phyloP scores from a whole-genome alignment of 306 rosid genomes.

The Elaeagnus macrophylla region DNA sequence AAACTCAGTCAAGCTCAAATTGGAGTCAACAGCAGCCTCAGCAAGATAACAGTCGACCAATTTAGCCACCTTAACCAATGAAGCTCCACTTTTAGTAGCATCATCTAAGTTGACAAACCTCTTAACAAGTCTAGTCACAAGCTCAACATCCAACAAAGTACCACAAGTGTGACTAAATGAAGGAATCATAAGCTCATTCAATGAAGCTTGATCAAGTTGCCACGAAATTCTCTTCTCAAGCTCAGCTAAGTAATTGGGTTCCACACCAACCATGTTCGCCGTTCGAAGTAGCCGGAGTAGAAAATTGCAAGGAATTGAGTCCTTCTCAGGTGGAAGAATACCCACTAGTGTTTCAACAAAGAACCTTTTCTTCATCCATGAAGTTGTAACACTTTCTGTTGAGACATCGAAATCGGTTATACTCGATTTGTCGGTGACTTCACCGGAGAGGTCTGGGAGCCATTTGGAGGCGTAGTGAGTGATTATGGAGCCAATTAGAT shows the following conservation, averaged over 20 bases:
- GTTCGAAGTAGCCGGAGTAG: constrained; percentile 71
- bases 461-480: constrained; percentile 88
- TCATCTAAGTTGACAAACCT: constrained; percentile 53
- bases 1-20: constrained; percentile 47
- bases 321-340: constrained; percentile 77
- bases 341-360: constrained; percentile 79
- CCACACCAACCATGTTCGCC: constrained; percentile 77
- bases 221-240: constrained; percentile 66
- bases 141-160: constrained; percentile 65
- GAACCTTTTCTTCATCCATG: constrained; percentile 84
- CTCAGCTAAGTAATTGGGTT: constrained; percentile 41
- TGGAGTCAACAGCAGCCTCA: constrained; percentile 67
- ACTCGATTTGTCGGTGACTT: constrained; percentile 11
- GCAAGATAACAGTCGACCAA: constrained; percentile 70
- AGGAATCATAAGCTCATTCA: constrained; percentile 79
- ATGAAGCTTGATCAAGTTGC: constrained; percentile 76
- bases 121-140: constrained; percentile 57
- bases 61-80: constrained; percentile 75
- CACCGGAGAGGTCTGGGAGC: constrained; percentile 74
- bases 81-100: constrained; percentile 45
- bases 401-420: constrained; percentile 36
- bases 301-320: constrained; percentile 81
- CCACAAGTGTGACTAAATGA: constrained; percentile 82
- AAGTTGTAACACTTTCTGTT: constrained; percentile 48
- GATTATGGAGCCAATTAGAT: constrained; percentile 69